Conservation (phyloP, 352 stramenopile genomes). For the Blastocystis sp. region DNA sequence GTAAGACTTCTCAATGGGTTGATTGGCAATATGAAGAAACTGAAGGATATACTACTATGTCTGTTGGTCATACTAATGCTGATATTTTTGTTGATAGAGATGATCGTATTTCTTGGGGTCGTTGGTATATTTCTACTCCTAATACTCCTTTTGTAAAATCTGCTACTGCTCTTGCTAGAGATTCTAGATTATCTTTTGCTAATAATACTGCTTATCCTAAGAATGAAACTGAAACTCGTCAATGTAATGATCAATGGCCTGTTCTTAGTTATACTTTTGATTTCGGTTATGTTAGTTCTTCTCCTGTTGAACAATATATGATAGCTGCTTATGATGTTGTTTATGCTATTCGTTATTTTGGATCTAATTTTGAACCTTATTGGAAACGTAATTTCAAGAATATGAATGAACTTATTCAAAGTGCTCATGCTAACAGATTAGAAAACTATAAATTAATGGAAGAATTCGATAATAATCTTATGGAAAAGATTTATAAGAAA, state of each 20-base stretch:
- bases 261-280: neutral
- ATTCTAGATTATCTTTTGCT: neutral
- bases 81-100: neutral
- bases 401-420: conserved; percentile 17
- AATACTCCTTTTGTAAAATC: neutral
- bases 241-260: conserved; percentile 1
- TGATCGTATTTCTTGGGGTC: conserved; percentile 6
- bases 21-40: neutral
- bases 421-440: conserved; percentile 16
- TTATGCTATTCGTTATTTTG: conserved; percentile 30
- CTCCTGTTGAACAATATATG: too few relatives aligned
- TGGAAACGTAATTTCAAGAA: conserved; percentile 16
- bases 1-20: neutral
- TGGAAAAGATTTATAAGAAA: too few relatives aligned
- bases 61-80: neutral
- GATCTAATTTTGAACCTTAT: neutral
- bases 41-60: neutral
- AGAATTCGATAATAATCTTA: too few relatives aligned
- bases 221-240: neutral
- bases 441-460: too few relatives aligned
- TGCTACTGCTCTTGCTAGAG: neutral
- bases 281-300: neutral
- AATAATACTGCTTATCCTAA: neutral
- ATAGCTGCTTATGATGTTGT: conserved; percentile 31
- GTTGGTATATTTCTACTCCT: neutral